phyloP scores from a whole-genome alignment of 148 eudicot species.

The Heliosperma pusillum region DNA sequence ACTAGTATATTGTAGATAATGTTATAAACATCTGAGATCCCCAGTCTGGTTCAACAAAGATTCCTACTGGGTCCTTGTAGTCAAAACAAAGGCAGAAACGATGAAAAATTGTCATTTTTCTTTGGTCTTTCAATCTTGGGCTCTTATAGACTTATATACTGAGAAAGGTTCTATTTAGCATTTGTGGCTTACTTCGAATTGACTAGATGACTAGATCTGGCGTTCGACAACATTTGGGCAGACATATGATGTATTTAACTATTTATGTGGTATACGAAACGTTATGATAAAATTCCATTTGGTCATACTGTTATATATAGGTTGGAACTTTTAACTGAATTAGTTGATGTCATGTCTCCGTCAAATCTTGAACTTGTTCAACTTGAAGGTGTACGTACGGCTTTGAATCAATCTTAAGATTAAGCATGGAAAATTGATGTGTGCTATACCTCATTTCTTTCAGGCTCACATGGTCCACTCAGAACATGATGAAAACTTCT shows the following conservation, averaged over 20 bases:
- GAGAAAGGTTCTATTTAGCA: background rate
- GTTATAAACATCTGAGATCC: background rate
- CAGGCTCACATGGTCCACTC: constrained; percentile 92
- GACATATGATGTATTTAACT: background rate
- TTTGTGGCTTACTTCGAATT: background rate
- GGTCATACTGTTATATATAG: background rate
- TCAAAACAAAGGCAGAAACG: background rate
- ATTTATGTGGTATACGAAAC: background rate
- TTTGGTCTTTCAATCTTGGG: background rate
- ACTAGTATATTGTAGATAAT: no score
- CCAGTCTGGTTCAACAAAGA: background rate
- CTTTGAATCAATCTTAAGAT: background rate
- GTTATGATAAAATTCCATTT: background rate
- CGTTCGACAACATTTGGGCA: background rate
- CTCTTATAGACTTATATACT: background rate
- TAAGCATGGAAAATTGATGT: constrained; percentile 1
- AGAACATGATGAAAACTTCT: constrained; percentile 78
- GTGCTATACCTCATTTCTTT: constrained; percentile 18
- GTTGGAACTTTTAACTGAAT: background rate
- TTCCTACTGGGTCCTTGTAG: background rate
- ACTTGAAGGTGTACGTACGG: no score
- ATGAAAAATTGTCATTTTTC: background rate
- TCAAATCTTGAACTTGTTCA: background rate
- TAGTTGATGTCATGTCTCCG: background rate
- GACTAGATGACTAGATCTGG: background rate